Base-by-base conservation (phyloP, 2,329 filamentous ascomycete genomes). In the Fusarium nurragi region DNA sequence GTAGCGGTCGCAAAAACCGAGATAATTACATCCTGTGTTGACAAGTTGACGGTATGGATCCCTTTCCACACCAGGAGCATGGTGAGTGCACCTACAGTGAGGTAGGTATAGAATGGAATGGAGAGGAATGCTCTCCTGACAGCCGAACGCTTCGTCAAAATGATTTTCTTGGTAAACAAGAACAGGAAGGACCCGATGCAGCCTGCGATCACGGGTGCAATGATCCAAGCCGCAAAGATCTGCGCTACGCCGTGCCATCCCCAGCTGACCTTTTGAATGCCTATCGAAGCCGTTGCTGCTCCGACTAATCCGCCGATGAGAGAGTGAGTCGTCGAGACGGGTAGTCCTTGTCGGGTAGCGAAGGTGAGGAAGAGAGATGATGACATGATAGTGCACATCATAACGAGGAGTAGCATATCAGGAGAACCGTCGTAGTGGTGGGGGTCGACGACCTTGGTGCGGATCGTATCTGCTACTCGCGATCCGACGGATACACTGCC, bases 401-500 rank as follows among this genome's bases (percentile, higher is more conserved):
- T 86, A 54, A 81, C 74, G 22, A 86, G 78, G 58, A 86, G 14
- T 79, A 80, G 80, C 85, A 86, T 48, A 77, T 84, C 8, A 41
- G 80, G 77, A 61, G 88, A 82, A 46, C 88, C 81, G 52, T 85
- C 84, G 68, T 84, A 86, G 26, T 79, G 72, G 13, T 77, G 70
- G 28, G 77, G 77, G 12, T 77, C 75, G 61, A 85, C 78, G 55
- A 85, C 78, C 52, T 88, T 65, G 83, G 83, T 75, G 77, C 81
- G 69, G 81, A 88, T 88, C 8, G 86, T 88, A 54, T 85, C 83
- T 28, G 86, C 84, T 4, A 87, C 85, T 60, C 85, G 83, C 38
- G 86, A 82, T 19, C 86, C 87, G 25, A 88, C 86, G 47, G 83
- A 83, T 37, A 89, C 78, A 47, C 85, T 81, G 28, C 88, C 88